These are phyloP conservation scores for Coemansia sp. DNA, from an alignment of 192 early-diverging fungal genomes.

Conservation along the genomic window DNA sequence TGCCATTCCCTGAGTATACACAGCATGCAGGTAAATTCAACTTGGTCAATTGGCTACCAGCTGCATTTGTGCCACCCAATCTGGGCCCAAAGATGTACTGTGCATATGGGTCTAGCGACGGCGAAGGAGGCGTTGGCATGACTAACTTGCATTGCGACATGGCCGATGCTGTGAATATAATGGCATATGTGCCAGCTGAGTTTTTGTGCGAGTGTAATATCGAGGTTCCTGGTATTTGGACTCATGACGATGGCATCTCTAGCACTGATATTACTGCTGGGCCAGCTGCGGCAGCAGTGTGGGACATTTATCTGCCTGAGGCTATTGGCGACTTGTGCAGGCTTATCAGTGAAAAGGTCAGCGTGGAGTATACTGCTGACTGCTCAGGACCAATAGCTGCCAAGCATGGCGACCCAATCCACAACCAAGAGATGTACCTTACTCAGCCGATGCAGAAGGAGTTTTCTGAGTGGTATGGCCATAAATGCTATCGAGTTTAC, in stretches of 20 bases:
- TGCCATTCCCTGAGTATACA: conserved; percentile 62
- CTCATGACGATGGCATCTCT: background rate
- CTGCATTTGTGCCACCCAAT: conserved; percentile 60
- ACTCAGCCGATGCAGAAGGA: conserved; percentile 34
- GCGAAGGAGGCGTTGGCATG: conserved; percentile 57
- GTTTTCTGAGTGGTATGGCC: conserved; percentile 44
- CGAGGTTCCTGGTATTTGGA: conserved; percentile 14
- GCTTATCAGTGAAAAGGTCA: conserved; percentile 25
- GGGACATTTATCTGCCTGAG: conserved; percentile 63
- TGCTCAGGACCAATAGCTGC: background rate
- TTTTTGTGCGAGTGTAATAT: conserved; percentile 16
- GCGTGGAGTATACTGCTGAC: background rate
- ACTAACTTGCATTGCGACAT: conserved; percentile 79
- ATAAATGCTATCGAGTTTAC: conserved; percentile 55
- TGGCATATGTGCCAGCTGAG: conserved; percentile 55
- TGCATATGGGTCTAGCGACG: conserved; percentile 63
- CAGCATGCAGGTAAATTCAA: conserved; percentile 57
- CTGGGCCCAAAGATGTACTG: conserved; percentile 79
- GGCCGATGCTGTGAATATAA: conserved; percentile 78
- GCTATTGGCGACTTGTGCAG: conserved; percentile 34
- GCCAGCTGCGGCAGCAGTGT: conserved; percentile 55
- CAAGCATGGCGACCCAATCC: conserved; percentile 57
- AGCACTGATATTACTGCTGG: background rate
- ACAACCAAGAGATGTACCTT: conserved; percentile 69
- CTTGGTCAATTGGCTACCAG: conserved; percentile 59